Evolutionary conservation across 2,329 filamentous ascomycete species (phyloP), one percentile per base, ranked within the genome.

Genomic region (Exserohilum turcica): DNA sequence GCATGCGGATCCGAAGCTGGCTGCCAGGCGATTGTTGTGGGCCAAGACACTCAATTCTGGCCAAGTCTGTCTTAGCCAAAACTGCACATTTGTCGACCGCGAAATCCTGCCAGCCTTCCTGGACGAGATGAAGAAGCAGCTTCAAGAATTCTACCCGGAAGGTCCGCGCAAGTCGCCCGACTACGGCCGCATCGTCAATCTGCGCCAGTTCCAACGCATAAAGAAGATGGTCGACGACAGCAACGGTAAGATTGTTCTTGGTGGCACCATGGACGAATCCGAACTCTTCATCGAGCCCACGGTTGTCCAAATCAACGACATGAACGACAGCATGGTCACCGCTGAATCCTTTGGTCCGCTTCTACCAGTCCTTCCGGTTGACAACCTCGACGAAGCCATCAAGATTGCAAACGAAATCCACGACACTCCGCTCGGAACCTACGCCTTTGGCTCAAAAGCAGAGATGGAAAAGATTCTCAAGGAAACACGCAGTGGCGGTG

Each of bases 341-440:
- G 85, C 96, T 59, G 94, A 99, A 78, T 91, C 87, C 37, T 99
- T 99, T 71, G 94, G 93, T 6, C 94, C 94, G n/a, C 82, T 96
- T 54, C 91, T 96, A 63, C 87, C 90, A 58, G 86, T 97, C 58
- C 78, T 96, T 48, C 83, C 91, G 0, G 88, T 91, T 49, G 84
- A 91, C 60, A 82, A 85, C 64, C 80, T 97, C n/a, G 90, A 96
- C 61, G 85, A 95, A 67, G 93, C 92, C 43, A 92, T 97, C 72
- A 82, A 81, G 33, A 85, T 92, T 60, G 91, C 91, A 57, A 93
- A 95, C 74, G 78, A 84, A 48, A 84, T 97, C 43, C 87, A 96
- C 74, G 83, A 86, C 45, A 97, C 92, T 0, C 92, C 94, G 0
- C 80, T 99, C 35, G 86, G 88, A 8, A 79, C 97, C 38, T 96